Base-by-base conservation (phyloP, 306 rosid genomes). In the Sicyos baderoa region DNA sequence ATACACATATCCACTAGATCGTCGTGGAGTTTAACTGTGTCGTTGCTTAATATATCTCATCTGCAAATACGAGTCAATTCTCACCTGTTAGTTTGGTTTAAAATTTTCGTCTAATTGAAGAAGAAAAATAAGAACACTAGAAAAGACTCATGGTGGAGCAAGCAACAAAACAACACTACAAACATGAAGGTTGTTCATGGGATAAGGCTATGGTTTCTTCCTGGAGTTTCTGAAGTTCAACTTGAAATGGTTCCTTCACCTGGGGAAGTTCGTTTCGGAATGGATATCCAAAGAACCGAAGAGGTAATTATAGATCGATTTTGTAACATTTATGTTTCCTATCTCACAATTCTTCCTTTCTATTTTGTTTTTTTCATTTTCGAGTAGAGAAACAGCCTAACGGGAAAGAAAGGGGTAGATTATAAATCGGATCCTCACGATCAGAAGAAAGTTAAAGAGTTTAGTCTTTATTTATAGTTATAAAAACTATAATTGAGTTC, bases 181-280 rank as follows among this genome's bases (percentile, higher is more conserved):
- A 75, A 48, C 1, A 1, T 53, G 73, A 85, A 74, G 47, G 66
- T 70, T 42, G 70, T 72, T 42, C 89, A 80, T 32, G 92, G 89
- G 12, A 80, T 83, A 76, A 86, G 97, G 78, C 72, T 90, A 35
- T 88, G 95, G 95, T 88, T 81, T 78, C 84, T 90, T 21, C 95
- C 90, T 0, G 97, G 89, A 76, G 74, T 80, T 15, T 72, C 74
- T 72, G 97, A 90, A 79, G 32, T 88, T 78, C 47, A 71, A 4
- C 58, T 82, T 10, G 84, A 81, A 54, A 69, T 90, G 80, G 60
- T 84, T 54, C 92, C 95, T 44, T 74, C 9, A 75, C 51, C 6
- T 2, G 79, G 75, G 0, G 89, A 90, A 73, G 72, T 29, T 5
- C 83, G 84, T 18, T 86, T 84, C 7, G 90, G 95, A 62, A 76